phyloP scores from a whole-genome alignment of 2,329 filamentous ascomycete genomes.

The Clarireedia homoeocarpa region DNA sequence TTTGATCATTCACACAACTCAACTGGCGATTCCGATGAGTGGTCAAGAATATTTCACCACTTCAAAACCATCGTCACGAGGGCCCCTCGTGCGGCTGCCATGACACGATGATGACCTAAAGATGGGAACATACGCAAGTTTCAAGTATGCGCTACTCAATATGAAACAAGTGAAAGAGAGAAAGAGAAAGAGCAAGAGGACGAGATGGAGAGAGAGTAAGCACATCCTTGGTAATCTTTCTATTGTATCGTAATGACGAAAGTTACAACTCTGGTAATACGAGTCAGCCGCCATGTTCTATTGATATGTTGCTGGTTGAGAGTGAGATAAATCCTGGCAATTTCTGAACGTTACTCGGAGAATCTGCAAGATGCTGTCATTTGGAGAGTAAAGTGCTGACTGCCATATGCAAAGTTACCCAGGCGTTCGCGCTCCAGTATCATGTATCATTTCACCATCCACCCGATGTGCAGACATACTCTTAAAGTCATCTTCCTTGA shows the following conservation, averaged over 20 bases:
- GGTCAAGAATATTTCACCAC: slow-evolving; percentile 61
- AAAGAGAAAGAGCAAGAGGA: background rate
- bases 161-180: background rate
- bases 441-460: too few species aligned
- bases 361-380: background rate
- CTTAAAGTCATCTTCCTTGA: too few species aligned
- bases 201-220: background rate
- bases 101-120: slow-evolving; percentile 62
- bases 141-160: background rate
- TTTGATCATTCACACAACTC: slow-evolving; percentile 44
- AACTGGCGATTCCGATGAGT: slow-evolving; percentile 64
- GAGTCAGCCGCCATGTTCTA: slow-evolving; percentile 39
- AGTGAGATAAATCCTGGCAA: slow-evolving; percentile 40
- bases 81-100: slow-evolving; percentile 51
- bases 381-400: slow-evolving; percentile 1
- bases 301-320: slow-evolving; percentile 38
- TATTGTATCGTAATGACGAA: slow-evolving; percentile 22
- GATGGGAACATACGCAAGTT: slow-evolving; percentile 43
- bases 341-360: slow-evolving; percentile 31
- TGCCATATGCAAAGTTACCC: background rate
- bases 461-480: too few species aligned
- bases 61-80: slow-evolving; percentile 82
- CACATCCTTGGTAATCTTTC: background rate
- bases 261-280: slow-evolving; percentile 41
- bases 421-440: too few species aligned